phyloP scores from a whole-genome alignment of 1,139 yeast genomes.

The Blastobotrys malaysiensis region DNA sequence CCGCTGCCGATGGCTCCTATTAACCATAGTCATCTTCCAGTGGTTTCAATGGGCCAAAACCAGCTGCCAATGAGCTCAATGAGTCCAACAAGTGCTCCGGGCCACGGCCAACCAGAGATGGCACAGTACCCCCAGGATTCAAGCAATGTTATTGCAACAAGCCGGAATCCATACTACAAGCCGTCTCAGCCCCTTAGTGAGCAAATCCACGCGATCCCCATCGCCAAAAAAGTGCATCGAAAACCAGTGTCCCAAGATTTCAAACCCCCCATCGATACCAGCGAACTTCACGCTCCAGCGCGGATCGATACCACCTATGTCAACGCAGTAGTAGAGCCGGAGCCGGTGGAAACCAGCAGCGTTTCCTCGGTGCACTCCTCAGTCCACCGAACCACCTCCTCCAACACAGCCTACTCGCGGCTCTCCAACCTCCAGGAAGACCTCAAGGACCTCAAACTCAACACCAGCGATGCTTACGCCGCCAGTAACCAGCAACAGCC shows the following conservation, averaged over 20 bases:
- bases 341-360: constrained; percentile 9
- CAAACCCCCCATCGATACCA: constrained; percentile 6
- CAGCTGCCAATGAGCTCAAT: no score
- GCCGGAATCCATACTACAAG: background rate
- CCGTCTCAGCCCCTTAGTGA: background rate
- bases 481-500: background rate
- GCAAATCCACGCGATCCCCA: background rate
- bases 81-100: background rate
- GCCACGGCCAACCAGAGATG: background rate
- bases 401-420: constrained; percentile 16
- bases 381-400: constrained; percentile 12
- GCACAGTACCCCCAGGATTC: background rate
- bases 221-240: background rate
- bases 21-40: no score
- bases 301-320: constrained; percentile 9
- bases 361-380: constrained; percentile 10
- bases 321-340: constrained; percentile 10
- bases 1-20: background rate
- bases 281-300: constrained; percentile 1
- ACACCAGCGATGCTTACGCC: background rate
- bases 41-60: background rate
- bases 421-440: constrained; percentile 12
- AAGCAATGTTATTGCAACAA: background rate
- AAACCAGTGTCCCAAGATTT: background rate
- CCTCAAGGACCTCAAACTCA: background rate